A percentile compares a stretch with the other conserved stretches of the same genome.
phyloP scores from a whole-genome alignment of 177 flowering plant species.

The Tripterygium wilfordii region DNA sequence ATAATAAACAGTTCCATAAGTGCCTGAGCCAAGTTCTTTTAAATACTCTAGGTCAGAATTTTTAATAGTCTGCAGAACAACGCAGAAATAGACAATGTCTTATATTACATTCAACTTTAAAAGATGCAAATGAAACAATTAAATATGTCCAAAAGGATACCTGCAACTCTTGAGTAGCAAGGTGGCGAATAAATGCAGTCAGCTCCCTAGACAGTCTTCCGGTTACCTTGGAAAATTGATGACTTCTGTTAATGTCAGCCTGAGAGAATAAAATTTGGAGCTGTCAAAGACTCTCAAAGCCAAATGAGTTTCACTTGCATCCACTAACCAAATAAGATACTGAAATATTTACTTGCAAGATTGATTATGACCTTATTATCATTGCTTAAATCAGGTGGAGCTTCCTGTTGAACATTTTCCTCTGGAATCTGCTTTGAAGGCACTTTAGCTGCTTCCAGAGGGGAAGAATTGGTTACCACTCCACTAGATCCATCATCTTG shows the following conservation, averaged over 20 bases:
- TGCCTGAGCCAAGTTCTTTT: conserved; percentile 33
- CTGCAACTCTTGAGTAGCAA: conserved; percentile 24
- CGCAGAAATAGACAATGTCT: background rate
- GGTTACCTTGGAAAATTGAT: conserved; percentile 6
- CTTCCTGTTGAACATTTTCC: conserved; percentile 5
- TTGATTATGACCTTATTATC: conserved; percentile 25
- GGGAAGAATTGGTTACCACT: background rate
- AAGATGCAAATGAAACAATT: background rate
- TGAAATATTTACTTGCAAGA: no score
- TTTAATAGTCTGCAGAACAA: conserved; percentile 23
- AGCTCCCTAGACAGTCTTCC: conserved; percentile 9
- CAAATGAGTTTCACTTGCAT: no score
- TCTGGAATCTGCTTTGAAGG: conserved; percentile 3
- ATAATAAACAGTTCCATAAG: conserved; percentile 34
- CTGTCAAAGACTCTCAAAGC: no score
- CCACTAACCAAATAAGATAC: no score
- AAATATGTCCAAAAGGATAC: conserved; percentile 5
- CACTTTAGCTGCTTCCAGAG: background rate
- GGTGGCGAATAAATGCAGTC: conserved; percentile 14
- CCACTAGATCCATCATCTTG: conserved; percentile 6
- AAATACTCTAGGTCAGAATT: conserved; percentile 32
- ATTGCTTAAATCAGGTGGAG: conserved; percentile 11
- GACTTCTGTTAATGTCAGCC: conserved; percentile 9
- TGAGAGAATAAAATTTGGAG: conserved; percentile 1
- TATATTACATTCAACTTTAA: background rate